These are phyloP conservation scores for Streptanthus diversifolius DNA, from an alignment of 345 rosid genomes.

Conservation along the genomic window DNA sequence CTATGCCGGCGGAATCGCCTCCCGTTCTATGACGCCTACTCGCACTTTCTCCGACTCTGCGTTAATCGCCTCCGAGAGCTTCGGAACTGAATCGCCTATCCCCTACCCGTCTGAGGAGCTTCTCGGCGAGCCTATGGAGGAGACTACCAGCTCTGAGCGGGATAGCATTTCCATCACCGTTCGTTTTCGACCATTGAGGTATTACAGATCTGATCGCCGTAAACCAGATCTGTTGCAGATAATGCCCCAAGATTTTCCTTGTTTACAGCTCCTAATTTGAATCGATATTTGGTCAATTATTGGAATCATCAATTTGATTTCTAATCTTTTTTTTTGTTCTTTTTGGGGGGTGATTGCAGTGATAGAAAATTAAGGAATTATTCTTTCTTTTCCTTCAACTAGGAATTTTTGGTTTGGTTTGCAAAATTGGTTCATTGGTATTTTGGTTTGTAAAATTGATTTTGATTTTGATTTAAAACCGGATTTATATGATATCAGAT, in stretches of 20 bases:
- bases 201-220: conserved; percentile 31
- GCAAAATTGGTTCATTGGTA: no score
- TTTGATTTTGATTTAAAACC: no score
- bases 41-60: conserved; percentile 62
- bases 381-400: no score
- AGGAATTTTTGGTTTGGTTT: no score
- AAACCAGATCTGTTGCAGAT: conserved; percentile 45
- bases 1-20: conserved; percentile 43
- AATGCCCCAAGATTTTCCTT: conserved; percentile 7
- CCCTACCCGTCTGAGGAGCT: conserved; percentile 67
- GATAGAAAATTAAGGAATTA: no score
- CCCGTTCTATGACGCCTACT: conserved; percentile 82
- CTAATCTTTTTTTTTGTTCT: not conserved
- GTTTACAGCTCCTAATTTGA: conserved; percentile 6
- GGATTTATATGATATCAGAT: no score
- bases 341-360: conserved; percentile 47
- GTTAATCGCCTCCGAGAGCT: conserved; percentile 39
- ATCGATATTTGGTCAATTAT: not conserved
- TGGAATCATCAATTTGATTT: not conserved
- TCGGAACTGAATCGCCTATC: conserved; percentile 45
- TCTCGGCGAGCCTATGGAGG: conserved; percentile 60
- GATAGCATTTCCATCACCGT: conserved; percentile 97
- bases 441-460: no score
- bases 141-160: conserved; percentile 54
- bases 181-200: conserved; percentile 97